phyloP scores from a whole-genome alignment of 1,139 yeast species.

The Lodderomyces theae region DNA sequence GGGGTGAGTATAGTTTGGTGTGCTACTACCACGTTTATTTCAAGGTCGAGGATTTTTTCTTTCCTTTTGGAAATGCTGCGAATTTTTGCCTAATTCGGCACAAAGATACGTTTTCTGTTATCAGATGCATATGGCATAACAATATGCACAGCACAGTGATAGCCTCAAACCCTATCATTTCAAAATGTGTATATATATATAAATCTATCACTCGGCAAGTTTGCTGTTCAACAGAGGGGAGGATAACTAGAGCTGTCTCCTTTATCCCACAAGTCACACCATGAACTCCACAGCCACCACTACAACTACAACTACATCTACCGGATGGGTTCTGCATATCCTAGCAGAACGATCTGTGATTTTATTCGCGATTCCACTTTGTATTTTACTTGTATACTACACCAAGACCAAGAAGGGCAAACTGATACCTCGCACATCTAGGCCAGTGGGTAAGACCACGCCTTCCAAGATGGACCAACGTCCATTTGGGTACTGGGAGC shows the following conservation, averaged over 20 bases:
- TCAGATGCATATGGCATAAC: neutral
- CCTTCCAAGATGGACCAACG: constrained; percentile 11
- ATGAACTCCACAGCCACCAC: neutral
- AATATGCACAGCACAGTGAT: neutral
- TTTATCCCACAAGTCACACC: neutral
- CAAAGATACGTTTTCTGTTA: constrained; percentile 5
- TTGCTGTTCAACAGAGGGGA: neutral
- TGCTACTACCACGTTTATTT: no score
- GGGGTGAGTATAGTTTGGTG: no score
- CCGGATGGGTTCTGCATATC: neutral
- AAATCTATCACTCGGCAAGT: no score
- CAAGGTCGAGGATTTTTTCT: neutral
- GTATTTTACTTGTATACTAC: constrained; percentile 3
- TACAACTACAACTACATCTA: neutral
- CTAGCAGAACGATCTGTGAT: neutral
- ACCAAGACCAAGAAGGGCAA: constrained; percentile 1
- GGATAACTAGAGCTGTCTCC: no score
- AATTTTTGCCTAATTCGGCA: constrained; percentile 15
- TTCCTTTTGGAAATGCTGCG: constrained; percentile 19
- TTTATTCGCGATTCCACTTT: constrained; percentile 2
- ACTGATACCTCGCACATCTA: neutral
- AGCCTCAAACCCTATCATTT: neutral
- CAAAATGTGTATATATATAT: neutral
- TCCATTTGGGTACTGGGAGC: constrained; percentile 47
- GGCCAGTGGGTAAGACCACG: constrained; percentile 2